Conservation (phyloP, 305 asterid genomes). For the Fraxinus albicans region DNA sequence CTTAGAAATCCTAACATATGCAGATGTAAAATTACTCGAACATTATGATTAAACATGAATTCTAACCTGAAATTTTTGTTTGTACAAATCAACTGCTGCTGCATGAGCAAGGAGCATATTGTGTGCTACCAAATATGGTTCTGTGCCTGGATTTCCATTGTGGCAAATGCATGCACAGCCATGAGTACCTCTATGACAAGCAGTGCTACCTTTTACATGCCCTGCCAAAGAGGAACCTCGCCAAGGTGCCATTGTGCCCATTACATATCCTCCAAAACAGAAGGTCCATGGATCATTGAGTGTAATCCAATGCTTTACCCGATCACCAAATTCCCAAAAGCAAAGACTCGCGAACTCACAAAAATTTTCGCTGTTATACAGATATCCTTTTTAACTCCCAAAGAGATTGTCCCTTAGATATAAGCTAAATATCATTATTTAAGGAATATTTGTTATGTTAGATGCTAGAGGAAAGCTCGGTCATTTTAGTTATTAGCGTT, state of each 20-base stretch:
- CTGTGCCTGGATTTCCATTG: conserved; percentile 14
- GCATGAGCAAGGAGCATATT: conserved; percentile 17
- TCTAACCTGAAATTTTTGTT: neutral
- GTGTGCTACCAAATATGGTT: conserved; percentile 17
- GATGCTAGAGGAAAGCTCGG: neutral
- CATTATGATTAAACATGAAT: neutral
- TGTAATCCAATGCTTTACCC: conserved; percentile 41
- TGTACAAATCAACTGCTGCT: conserved; percentile 3
- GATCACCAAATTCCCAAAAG: conserved; percentile 41
- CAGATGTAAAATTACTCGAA: neutral
- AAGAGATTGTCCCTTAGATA: neutral
- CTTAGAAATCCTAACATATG: neutral
- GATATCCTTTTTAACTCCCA: neutral
- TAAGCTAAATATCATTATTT: neutral
- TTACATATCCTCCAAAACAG: conserved; percentile 11
- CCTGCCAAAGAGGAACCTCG: neutral
- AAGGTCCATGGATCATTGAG: conserved; percentile 37
- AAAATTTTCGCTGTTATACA: conserved; percentile 29
- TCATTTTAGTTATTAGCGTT: neutral
- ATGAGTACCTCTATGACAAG: neutral
- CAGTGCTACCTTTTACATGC: neutral
- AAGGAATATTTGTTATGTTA: neutral
- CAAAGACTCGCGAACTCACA: conserved; percentile 33
- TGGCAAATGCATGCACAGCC: neutral
- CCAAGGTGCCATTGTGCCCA: conserved; percentile 4